Evolutionary conservation across 2,329 filamentous ascomycete genomes (phyloP).

Genomic region (Scortechinia acanthostroma): DNA sequence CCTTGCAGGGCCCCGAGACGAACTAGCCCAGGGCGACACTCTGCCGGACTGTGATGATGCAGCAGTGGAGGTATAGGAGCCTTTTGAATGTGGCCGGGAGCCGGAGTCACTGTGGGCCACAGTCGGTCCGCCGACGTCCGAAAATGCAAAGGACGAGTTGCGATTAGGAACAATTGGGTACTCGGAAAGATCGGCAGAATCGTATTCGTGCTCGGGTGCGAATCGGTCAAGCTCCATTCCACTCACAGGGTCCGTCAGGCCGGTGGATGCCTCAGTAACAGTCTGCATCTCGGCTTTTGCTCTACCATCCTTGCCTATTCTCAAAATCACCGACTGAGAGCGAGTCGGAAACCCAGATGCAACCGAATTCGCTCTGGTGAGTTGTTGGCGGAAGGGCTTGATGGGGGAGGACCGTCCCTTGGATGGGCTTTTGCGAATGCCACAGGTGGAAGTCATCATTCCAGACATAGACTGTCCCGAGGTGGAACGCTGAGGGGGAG

Average conservation of each 20-base stretch:
- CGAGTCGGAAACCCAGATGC: slow-evolving; percentile 18
- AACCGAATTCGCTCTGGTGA: slow-evolving; percentile 19
- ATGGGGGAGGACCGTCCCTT: slow-evolving; percentile 30
- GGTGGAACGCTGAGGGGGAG: slow-evolving; percentile 13
- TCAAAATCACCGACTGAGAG: slow-evolving; percentile 30
- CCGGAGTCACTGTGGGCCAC: slow-evolving; percentile 20
- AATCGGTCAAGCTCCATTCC: slow-evolving; percentile 30
- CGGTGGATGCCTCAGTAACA: slow-evolving; percentile 17
- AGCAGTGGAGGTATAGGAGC: slow-evolving; percentile 27
- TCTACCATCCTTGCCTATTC: slow-evolving; percentile 35
- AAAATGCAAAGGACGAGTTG: slow-evolving; percentile 26
- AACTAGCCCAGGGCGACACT: slow-evolving; percentile 27
- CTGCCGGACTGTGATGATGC: slow-evolving; percentile 27
- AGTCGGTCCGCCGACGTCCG: slow-evolving; percentile 16
- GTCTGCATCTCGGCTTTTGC: slow-evolving; percentile 33
- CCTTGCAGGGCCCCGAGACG: slow-evolving; percentile 15
- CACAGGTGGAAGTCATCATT: slow-evolving; percentile 19
- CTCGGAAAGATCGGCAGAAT: slow-evolving; percentile 27
- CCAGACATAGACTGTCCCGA: slow-evolving; percentile 15
- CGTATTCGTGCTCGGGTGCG: slow-evolving; percentile 28
- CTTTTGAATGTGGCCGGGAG: slow-evolving; percentile 29
- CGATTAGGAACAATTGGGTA: slow-evolving; percentile 22
- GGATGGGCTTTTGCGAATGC: slow-evolving; percentile 27
- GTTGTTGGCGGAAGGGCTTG: slow-evolving; percentile 6
- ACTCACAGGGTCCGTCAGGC: slow-evolving; percentile 20